phyloP scores from a whole-genome alignment of 108 stramenopile species.

The Seminavis robusta region DNA sequence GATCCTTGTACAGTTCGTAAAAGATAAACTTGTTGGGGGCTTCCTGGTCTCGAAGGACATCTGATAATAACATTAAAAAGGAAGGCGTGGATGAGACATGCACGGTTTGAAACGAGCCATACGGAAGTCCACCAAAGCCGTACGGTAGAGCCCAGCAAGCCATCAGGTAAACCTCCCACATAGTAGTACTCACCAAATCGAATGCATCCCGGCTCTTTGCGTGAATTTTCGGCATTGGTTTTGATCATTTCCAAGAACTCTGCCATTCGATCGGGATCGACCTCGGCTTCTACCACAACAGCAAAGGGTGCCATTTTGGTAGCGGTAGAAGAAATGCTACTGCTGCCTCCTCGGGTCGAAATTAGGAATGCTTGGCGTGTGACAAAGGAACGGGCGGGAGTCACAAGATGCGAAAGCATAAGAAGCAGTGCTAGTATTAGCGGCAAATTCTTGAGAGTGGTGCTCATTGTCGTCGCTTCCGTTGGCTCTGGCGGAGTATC shows the following conservation, averaged over 20 bases:
- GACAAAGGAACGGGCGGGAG: too few relatives aligned
- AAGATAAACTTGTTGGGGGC: slow-evolving; percentile 74
- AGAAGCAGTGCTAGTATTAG: too few relatives aligned
- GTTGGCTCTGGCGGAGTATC: too few relatives aligned
- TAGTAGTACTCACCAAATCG: slow-evolving; percentile 59
- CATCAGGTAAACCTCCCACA: background rate
- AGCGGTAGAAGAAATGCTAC: too few relatives aligned
- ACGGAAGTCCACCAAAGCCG: slow-evolving; percentile 2
- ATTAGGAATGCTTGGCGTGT: too few relatives aligned
- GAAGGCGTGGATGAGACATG: background rate
- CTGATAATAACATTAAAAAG: slow-evolving; percentile 16
- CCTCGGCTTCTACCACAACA: slow-evolving; percentile 78
- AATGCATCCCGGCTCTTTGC: slow-evolving; percentile 79
- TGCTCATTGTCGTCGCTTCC: too few relatives aligned
- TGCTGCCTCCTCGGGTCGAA: too few relatives aligned
- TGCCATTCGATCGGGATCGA: slow-evolving; percentile 71
- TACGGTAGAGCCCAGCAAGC: too few relatives aligned
- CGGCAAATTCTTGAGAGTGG: too few relatives aligned
- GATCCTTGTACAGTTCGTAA: slow-evolving; percentile 79
- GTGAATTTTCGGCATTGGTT: slow-evolving; percentile 66
- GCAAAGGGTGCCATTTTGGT: slow-evolving; percentile 48
- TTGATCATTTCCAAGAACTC: slow-evolving; percentile 80
- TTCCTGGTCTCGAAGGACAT: slow-evolving; percentile 73
- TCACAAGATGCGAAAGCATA: too few relatives aligned
- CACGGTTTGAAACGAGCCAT: too few relatives aligned